Evolutionary conservation across 352 stramenopile genomes (phyloP), one percentile per base, ranked within the genome.

Genomic region (Globisporangium parvum): DNA sequence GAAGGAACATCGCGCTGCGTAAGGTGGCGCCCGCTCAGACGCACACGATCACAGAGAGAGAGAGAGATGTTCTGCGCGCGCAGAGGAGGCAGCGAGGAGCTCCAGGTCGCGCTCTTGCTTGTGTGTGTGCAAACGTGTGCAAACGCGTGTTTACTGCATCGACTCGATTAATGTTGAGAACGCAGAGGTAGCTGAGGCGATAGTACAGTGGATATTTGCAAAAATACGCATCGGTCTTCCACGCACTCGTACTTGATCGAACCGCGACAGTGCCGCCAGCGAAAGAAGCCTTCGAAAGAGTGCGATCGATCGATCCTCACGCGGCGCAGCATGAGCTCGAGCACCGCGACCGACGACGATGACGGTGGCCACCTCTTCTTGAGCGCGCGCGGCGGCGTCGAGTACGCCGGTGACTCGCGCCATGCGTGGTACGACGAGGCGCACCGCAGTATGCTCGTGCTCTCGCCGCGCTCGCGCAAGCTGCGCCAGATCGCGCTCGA

Each of bases 1-100:
- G 77, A 41, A 95, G 76, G 59, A 95, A 95, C 85, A 95, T 95
- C 41, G n/a, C 41, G 41, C 41, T 20, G 41, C n/a, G n/a, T n/a
- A n/a, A n/a, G n/a, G n/a, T n/a, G n/a, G n/a, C n/a, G n/a, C n/a
- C n/a, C n/a, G n/a, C n/a, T n/a, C n/a, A 15, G 24, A 44, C 35
- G 26, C 23, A 44, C 9, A 33, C 6, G 41, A 24, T 2, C 37
- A 42, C 37, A 28, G 18, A 51, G 9, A 21, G 26, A 45, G 35
- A 44, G 14, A 47, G n/a, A n/a, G n/a, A n/a, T n/a, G n/a, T n/a
- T n/a, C n/a, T 14, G 39, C 39, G 14, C 18, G 14, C 10, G 14
- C 39, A 44, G 8, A 20, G n/a, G 41, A 47, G 1, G 17, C 10
- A 9, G 17, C 10, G 18, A 14, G 4, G 18, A 23, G 17, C 9